Evolutionary conservation across 2,329 filamentous ascomycete species (phyloP), one percentile per base, ranked within the genome.

Genomic region (Colletotrichum trifolii): DNA sequence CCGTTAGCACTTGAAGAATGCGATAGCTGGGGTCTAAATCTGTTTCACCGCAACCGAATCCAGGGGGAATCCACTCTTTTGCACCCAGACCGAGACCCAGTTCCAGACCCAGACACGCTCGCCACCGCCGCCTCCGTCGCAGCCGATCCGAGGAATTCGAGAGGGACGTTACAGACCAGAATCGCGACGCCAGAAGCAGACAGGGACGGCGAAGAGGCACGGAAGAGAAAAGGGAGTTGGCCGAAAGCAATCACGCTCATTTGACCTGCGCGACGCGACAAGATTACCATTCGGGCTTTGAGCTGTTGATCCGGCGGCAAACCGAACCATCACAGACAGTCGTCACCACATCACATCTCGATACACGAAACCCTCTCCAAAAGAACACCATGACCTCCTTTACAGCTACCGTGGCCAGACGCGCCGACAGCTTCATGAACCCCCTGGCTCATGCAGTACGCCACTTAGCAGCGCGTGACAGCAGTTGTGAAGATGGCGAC

Each of bases 21-120:
- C 62, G 39, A 56, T 56, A 62, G 40, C 58, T 62, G 62, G 62
- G 52, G 46, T 13, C 52, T 35, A 13, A 53, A 65, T 57, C 62
- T 40, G 62, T 62, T 62, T 62, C 42, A 62, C 54, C 58, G 17
- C 47, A 62, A 65, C 15, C 62, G 62, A 65, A 43, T 45, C 60
- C 58, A 60, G 58, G 52, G 62, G 60, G 50, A 62, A 64, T 62
- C 58, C 58, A 65, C 58, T 62, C 58, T 40, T 47, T 65, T 25
- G 25, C 25, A 25, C 25, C 25, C 25, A 25, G 25, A 25, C 25
- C 25, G 25, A 25, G 25, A 25, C 25, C 25, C 25, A 25, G 25
- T 25, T 25, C 25, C 25, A 25, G 47, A 35, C 49, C 45, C 47
- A 57, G 35, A 47, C 49, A 33, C 40, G 39, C 38, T 33, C 43